Percentiles rank a stretch among this genome's conserved stretches.
These are phyloP conservation scores for Lagenaria siceraria DNA, from an alignment of 306 rosid species.

Conservation along the genomic window DNA sequence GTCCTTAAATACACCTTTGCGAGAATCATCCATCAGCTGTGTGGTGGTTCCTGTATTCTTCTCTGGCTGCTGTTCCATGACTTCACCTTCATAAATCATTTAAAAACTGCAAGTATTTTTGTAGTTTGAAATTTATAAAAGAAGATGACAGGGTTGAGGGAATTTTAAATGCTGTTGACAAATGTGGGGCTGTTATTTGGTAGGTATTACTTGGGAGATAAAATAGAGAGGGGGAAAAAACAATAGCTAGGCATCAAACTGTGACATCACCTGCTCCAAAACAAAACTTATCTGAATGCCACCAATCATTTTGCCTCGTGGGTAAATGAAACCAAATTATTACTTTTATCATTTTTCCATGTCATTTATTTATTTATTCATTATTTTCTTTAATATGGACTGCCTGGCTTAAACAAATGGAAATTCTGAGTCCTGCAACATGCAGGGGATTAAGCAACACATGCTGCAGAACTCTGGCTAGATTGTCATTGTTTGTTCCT, in stretches of 20 bases:
- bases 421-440: neutral
- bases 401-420: neutral
- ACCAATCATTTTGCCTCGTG: neutral
- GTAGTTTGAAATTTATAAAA: neutral
- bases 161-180: neutral
- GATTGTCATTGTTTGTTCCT: neutral
- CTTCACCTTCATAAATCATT: neutral
- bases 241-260: neutral
- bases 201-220: conserved; percentile 8
- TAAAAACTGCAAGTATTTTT: neutral
- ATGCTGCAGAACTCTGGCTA: neutral
- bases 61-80: conserved; percentile 4
- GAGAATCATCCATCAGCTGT: neutral
- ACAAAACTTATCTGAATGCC: neutral
- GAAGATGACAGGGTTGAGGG: neutral
- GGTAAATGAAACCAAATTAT: conserved; percentile 1
- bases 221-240: neutral
- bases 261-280: neutral
- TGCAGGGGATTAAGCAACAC: neutral
- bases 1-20: neutral
- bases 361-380: neutral
- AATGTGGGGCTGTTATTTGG: conserved; percentile 1
- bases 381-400: neutral
- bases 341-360: neutral
- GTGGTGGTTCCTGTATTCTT: neutral